phyloP scores from a whole-genome alignment of 2,329 filamentous ascomycete genomes.

The Sporothrix protearum region DNA sequence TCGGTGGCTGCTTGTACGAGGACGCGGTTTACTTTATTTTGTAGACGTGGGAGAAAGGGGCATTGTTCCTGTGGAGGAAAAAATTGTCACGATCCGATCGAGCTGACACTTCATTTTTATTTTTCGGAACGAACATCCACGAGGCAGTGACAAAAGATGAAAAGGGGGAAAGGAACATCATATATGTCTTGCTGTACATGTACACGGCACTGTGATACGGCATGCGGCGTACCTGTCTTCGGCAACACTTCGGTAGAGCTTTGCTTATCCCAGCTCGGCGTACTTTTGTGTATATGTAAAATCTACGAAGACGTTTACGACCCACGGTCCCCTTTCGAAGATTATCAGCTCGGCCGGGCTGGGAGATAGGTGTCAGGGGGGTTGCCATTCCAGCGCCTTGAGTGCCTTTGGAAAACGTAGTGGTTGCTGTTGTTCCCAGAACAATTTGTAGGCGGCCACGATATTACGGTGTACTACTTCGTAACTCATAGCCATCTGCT shows the following conservation, averaged over 20 bases:
- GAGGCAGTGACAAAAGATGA: not conserved
- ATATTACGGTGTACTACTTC: too few species aligned
- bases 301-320: not conserved
- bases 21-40: not conserved
- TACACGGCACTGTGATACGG: not conserved
- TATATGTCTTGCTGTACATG: too few species aligned
- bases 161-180: not conserved
- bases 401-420: not conserved
- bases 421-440: not conserved
- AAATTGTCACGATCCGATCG: not conserved
- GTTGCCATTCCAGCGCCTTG: not conserved
- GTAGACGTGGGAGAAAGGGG: not conserved
- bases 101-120: not conserved
- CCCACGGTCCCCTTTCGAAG: not conserved
- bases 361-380: not conserved
- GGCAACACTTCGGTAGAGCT: not conserved
- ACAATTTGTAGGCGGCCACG: not conserved
- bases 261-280: not conserved
- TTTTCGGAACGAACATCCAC: not conserved
- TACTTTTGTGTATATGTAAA: not conserved
- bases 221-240: not conserved
- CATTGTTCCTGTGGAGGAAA: not conserved
- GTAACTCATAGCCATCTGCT: not conserved
- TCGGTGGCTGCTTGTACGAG: slow-evolving; percentile 7
- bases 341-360: not conserved